Base-by-base conservation (phyloP, 768 basidiomycete genomes). In the Kwoniella mangroviensis region DNA sequence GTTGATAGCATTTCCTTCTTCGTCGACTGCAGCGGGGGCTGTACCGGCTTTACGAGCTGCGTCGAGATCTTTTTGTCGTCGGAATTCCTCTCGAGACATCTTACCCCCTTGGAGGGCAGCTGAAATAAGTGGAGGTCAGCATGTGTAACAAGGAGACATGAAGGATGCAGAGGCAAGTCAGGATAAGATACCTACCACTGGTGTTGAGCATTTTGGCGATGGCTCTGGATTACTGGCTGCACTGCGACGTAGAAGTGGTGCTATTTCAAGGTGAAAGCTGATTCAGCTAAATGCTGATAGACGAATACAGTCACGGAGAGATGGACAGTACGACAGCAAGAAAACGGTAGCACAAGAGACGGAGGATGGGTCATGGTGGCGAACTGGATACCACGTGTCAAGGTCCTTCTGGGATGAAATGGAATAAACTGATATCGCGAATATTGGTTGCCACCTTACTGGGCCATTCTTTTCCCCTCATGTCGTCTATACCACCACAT, bases 21-120 rank as follows among this genome's bases (percentile, higher is more conserved):
- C 92, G 80, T 99, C 97, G 41, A 97, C 86, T 40, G 94, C 95
- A 26, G 96, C 93, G 22, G 95, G 93, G 13, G 95, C 97, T 11
- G 96, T 98, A 84, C 97, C 96, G 45, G 96, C 97, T 85, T 98
- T 98, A 65, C 96, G 92, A 69, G 96, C 96, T 4, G 96, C 96
- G 84, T 98, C 96, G 66, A 98, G 89, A 82, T 98, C 96, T 84
- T 97, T 97, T 84, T 96, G 92, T 26, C 93, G 89, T 57, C 95
- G 89, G 80, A 93, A 96, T 82, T 98, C 95, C 83, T 97, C 95
- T 45, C 94, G 88, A 0, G 95, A 96, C 49, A 96, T 87, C 80
- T 97, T 97, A 77, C 92, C 92, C 22, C 69, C 77, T 73, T 66
- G 60, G 3, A 53, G 63, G 17, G 65, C 67, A 64, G 67, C 70